Evolutionary conservation across 75 land plant genomes (phyloP).

Genomic region (Isoetes taiwanensis): DNA sequence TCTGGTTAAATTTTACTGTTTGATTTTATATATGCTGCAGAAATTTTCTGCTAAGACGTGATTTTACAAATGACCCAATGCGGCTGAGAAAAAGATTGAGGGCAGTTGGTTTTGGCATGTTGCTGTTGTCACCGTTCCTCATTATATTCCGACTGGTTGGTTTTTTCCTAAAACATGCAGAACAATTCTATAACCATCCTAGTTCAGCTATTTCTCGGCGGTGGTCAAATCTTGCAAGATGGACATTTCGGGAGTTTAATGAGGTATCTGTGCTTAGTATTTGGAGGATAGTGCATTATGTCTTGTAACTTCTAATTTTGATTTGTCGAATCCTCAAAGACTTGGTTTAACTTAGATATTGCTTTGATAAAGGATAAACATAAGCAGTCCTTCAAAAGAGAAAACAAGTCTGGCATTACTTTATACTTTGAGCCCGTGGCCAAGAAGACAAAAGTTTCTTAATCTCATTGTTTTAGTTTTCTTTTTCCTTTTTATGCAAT

Average conservation of each 20-base stretch:
- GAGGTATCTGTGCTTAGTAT: slow-evolving; percentile 56
- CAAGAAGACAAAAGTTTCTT: too few relatives aligned
- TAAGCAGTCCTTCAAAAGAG: too few relatives aligned
- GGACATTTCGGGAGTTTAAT: slow-evolving; percentile 95
- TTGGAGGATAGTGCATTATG: neutral
- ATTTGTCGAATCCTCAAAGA: neutral
- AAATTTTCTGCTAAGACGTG: slow-evolving; percentile 56
- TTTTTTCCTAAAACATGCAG: slow-evolving; percentile 85
- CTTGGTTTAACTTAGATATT: neutral
- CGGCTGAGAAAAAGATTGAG: slow-evolving; percentile 58
- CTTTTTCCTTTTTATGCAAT: too few relatives aligned
- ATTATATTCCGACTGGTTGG: slow-evolving; percentile 81
- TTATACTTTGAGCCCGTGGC: too few relatives aligned
- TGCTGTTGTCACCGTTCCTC: slow-evolving; percentile 79
- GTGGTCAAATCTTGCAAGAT: slow-evolving; percentile 96
- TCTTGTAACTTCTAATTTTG: neutral
- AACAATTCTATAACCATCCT: slow-evolving; percentile 91
- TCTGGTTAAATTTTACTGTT: neutral
- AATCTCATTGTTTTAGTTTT: too few relatives aligned
- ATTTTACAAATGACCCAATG: slow-evolving; percentile 59
- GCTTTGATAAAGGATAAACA: slow-evolving; percentile 4
- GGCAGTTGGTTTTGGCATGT: slow-evolving; percentile 56
- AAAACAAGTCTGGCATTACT: too few relatives aligned
- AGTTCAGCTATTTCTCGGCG: slow-evolving; percentile 74
- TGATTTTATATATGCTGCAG: slow-evolving; percentile 28